Percentiles rank a stretch among this genome's conserved stretches.
Evolutionary conservation across 768 basidiomycete species (phyloP).

Genomic region (Leccinum arenicola): DNA sequence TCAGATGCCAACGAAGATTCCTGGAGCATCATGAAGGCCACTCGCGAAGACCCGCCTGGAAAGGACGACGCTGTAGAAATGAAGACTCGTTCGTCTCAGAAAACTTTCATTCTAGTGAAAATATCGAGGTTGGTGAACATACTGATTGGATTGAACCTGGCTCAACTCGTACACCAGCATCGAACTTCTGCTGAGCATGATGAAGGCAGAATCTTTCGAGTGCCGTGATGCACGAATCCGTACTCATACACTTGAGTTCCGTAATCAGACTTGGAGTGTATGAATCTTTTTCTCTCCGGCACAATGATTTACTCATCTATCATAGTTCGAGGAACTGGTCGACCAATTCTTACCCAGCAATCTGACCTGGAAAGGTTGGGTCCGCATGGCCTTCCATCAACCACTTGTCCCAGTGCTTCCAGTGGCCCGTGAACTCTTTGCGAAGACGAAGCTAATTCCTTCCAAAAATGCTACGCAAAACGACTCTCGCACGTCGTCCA

Average conservation of each 20-base stretch:
- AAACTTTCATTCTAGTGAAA: conserved; percentile 78
- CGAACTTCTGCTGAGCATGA: conserved; percentile 71
- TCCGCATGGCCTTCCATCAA: conserved; percentile 80
- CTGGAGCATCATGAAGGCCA: conserved; percentile 14
- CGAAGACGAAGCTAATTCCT: conserved; percentile 72
- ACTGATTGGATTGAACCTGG: conserved; percentile 7
- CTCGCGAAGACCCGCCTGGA: conserved; percentile 18
- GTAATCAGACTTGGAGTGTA: conserved; percentile 82
- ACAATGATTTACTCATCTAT: conserved; percentile 4
- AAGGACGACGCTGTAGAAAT: conserved; percentile 73
- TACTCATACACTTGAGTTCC: conserved; percentile 78
- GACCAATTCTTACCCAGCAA: conserved; percentile 79
- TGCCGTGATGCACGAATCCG: conserved; percentile 76
- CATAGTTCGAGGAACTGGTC: conserved; percentile 74
- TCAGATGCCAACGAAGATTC: conserved; percentile 21
- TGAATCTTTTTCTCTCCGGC: conserved; percentile 27
- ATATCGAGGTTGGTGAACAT: conserved; percentile 56
- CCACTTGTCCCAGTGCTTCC: conserved; percentile 75
- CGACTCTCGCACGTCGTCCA: conserved; percentile 26
- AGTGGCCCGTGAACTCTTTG: conserved; percentile 72
- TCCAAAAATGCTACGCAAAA: conserved; percentile 32
- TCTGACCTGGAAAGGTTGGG: conserved; percentile 78
- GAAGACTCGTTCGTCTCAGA: conserved; percentile 76
- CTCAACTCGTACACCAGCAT: conserved; percentile 42
- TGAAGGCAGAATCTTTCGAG: conserved; percentile 82